These are phyloP conservation scores for Ophiostoma ulmi DNA, from an alignment of 2,329 filamentous ascomycete genomes.

Conservation along the genomic window DNA sequence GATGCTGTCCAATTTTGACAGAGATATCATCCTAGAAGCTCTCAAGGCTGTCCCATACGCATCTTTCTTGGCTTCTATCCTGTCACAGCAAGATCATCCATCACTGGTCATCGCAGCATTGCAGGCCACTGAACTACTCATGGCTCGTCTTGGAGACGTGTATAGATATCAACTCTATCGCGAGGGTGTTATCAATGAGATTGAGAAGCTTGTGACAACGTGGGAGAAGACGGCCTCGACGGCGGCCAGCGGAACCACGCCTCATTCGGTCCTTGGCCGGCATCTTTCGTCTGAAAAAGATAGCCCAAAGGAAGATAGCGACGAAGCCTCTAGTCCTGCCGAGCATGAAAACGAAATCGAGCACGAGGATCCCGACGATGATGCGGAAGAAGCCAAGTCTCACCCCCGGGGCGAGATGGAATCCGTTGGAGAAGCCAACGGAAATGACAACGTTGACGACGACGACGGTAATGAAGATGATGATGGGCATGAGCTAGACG, in stretches of 20 bases:
- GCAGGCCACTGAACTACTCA: constrained; percentile 81
- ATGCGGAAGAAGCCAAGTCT: constrained; percentile 30
- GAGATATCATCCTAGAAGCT: constrained; percentile 75
- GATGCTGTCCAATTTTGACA: constrained; percentile 94
- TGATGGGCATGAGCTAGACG: constrained; percentile 47
- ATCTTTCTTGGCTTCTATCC: constrained; percentile 88
- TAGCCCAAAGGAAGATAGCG: neutral
- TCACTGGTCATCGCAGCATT: constrained; percentile 80
- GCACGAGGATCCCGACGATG: neutral
- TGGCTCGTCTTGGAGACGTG: constrained; percentile 76
- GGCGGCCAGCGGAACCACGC: neutral
- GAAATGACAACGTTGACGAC: constrained; percentile 37
- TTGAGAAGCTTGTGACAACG: constrained; percentile 66
- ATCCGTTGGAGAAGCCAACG: constrained; percentile 26
- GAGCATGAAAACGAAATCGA: neutral
- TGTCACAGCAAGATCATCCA: constrained; percentile 91
- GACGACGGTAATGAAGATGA: constrained; percentile 45
- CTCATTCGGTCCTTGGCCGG: neutral
- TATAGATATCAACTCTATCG: constrained; percentile 97
- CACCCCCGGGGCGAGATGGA: neutral
- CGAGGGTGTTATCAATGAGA: constrained; percentile 90
- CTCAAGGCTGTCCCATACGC: constrained; percentile 86
- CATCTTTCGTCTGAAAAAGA: neutral
- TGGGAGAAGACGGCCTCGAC: constrained; percentile 23
- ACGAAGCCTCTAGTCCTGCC: neutral